phyloP scores from a whole-genome alignment of 805 yeast genomes.

The Kodamaea neixiangensis region DNA sequence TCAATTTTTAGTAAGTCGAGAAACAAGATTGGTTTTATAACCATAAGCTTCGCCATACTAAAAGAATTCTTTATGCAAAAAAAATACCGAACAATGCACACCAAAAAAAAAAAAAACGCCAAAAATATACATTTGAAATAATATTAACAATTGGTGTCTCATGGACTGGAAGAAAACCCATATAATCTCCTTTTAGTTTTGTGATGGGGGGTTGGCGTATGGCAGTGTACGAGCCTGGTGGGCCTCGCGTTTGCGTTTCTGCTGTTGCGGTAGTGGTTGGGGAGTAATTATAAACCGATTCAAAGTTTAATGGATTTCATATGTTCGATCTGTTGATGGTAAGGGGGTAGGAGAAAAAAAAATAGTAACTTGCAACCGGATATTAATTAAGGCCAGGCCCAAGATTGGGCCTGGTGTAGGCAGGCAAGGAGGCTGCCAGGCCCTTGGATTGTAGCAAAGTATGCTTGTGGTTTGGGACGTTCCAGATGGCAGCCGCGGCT shows the following conservation, averaged over 20 bases:
- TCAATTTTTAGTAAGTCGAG: not conserved
- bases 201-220: not conserved
- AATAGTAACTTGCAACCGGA: not conserved
- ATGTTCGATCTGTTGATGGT: not conserved
- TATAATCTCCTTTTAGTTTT: conserved; percentile 5
- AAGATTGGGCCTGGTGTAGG: too few species aligned
- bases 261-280: not conserved
- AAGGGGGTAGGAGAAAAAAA: not conserved
- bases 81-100: conserved; percentile 7
- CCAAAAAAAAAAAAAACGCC: conserved; percentile 7
- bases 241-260: not conserved
- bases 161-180: not conserved
- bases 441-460: too few species aligned
- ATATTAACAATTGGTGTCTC: conserved; percentile 6
- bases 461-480: not conserved
- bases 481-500: not conserved
- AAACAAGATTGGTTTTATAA: conserved; percentile 7
- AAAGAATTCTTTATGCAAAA: not conserved
- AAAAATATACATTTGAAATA: conserved; percentile 3
- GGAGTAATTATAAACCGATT: not conserved
- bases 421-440: too few species aligned
- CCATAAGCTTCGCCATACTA: conserved; percentile 4
- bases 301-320: not conserved
- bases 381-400: not conserved
- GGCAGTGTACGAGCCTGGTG: not conserved